Base-by-base conservation (phyloP, 2,329 filamentous ascomycete genomes). In the Colletotrichum endophyticum region DNA sequence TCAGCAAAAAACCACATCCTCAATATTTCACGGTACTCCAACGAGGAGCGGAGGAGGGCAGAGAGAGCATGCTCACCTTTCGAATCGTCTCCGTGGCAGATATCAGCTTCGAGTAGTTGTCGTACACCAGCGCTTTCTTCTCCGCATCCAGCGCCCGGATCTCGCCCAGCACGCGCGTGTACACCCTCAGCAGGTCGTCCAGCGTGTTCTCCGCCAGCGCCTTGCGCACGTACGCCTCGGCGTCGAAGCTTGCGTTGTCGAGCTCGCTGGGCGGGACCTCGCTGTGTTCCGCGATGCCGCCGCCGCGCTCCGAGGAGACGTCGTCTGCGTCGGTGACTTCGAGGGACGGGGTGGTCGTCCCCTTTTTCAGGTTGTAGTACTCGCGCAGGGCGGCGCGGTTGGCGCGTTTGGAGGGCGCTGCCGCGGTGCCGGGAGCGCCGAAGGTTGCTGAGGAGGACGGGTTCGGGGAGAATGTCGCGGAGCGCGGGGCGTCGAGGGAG, bases 31-130 rank as follows among this genome's bases (percentile, higher is more conserved):
- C 39, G 2, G 9, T 2, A 44, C 39, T 44, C 39, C 2, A 12
- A 12, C 0, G 1, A 2, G 49, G 7, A 6, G 4, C 12, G 39
- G 39, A 15, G 56, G 11, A 25, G n/a, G 30, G 66, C 28, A 32
- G 12, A 15, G 15, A 49, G 16, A 13, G 27, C 27, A 78, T 62
- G 22, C 84, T 27, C 80, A 92, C 91, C 86, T 95, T 95, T 66
- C 95, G 91, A 81, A 99, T 99, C 5, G 96, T 99, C 85, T 98
- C 96, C 13, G 98, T 98, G 2, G 97, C 97, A n/a, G 94, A 92
- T 79, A 99, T 98, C 79, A 99, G 87, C 86, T 99, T 99, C 80
- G 94, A 97, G 85, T 99, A 99, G 83, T 99, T 99, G 84, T 99
- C 96, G 84, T 99, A 99, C 6, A 99, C 97, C 77, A 99, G 87